Evolutionary conservation across 176 grass and related monocot species (phyloP).

Genomic region (Ensete glaucum): DNA sequence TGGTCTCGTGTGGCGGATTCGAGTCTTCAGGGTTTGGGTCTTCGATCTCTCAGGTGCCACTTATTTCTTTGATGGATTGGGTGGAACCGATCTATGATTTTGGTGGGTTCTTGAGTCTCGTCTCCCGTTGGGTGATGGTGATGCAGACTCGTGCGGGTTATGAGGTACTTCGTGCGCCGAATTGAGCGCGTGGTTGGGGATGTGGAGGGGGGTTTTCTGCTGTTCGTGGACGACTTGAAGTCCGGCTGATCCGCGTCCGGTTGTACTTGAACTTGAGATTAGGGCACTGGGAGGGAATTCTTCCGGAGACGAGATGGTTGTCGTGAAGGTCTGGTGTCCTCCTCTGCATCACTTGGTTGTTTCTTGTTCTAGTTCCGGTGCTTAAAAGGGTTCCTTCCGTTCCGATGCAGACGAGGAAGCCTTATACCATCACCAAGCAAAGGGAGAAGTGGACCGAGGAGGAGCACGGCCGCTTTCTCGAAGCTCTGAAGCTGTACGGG

Average conservation of each 20-base stretch:
- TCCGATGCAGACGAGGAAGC: slow-evolving; percentile 63
- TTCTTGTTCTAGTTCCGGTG: not conserved
- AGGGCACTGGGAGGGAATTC: slow-evolving; percentile 65
- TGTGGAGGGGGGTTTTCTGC: slow-evolving; percentile 59
- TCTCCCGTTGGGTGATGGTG: slow-evolving; percentile 27
- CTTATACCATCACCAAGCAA: slow-evolving; percentile 94
- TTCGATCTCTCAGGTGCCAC: slow-evolving; percentile 6
- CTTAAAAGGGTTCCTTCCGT: slow-evolving; percentile 3
- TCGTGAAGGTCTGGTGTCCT: slow-evolving; percentile 53
- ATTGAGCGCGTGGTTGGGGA: slow-evolving; percentile 54
- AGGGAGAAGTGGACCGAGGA: slow-evolving; percentile 90
- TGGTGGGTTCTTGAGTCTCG: slow-evolving; percentile 27
- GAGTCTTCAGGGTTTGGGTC: slow-evolving; percentile 3
- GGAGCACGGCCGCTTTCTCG: slow-evolving; percentile 86
- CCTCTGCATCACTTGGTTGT: not conserved
- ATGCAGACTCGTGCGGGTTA: slow-evolving; percentile 38
- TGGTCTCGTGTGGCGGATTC: slow-evolving; percentile 41
- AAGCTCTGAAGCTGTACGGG: slow-evolving; percentile 91
- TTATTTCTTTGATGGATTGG: not conserved
- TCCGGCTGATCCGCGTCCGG: slow-evolving; percentile 45
- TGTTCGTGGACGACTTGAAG: slow-evolving; percentile 71
- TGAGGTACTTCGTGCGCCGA: slow-evolving; percentile 65
- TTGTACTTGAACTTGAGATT: slow-evolving; percentile 21
- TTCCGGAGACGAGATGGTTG: slow-evolving; percentile 51
- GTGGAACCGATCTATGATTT: not conserved